A percentile compares a stretch with the other conserved stretches of the same genome.
Evolutionary conservation across 768 basidiomycete genomes (phyloP).

Genomic region (Naganishia randhawae): DNA sequence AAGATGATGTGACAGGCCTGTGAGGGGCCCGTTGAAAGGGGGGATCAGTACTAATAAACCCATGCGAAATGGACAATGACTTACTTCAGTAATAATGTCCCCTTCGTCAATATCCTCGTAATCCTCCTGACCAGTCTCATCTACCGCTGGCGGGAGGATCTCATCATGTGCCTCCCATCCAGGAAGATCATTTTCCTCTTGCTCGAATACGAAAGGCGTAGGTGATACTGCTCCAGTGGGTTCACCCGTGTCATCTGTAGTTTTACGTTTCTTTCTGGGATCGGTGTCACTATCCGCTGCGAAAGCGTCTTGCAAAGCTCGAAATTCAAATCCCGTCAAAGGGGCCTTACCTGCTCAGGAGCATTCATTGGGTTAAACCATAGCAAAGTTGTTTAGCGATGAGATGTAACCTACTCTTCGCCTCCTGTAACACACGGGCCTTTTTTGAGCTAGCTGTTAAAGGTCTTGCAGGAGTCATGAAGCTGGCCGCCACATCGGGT

Average conservation of each 20-base stretch:
- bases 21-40: constrained; percentile 31
- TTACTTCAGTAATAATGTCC: constrained; percentile 12
- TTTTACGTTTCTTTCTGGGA: constrained; percentile 16
- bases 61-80: neutral
- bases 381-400: constrained; percentile 28
- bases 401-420: constrained; percentile 42
- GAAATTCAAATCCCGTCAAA: constrained; percentile 51
- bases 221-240: constrained; percentile 2
- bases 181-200: neutral
- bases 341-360: constrained; percentile 23
- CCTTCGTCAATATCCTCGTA: constrained; percentile 17
- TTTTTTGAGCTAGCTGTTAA: constrained; percentile 9
- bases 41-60: neutral
- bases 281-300: constrained; percentile 52
- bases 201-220: constrained; percentile 18
- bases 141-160: constrained; percentile 48
- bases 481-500: constrained; percentile 33
- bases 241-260: neutral
- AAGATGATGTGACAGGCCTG: constrained; percentile 65
- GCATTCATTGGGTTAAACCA: neutral
- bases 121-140: constrained; percentile 44
- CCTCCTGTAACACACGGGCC: constrained; percentile 43
- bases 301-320: constrained; percentile 62
- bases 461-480: constrained; percentile 17
- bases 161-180: constrained; percentile 38